phyloP scores from a whole-genome alignment of 2,329 filamentous ascomycete genomes.

The Monilinia vaccinii-corymbosi region DNA sequence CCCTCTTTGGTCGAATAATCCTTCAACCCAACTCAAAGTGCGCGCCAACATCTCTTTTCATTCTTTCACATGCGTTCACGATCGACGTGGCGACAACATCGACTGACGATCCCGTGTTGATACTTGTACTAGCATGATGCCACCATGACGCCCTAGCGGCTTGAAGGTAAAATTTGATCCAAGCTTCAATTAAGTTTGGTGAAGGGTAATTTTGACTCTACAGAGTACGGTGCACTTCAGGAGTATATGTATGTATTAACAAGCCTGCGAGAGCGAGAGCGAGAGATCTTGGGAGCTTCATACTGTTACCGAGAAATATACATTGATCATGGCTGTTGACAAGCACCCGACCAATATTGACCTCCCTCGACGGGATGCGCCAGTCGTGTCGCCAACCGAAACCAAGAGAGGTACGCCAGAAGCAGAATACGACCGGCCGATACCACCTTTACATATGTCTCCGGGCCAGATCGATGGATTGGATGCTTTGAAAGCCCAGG shows the following conservation, averaged over 20 bases:
- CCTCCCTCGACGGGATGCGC: neutral
- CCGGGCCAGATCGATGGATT: constrained; percentile 26
- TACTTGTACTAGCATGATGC: neutral
- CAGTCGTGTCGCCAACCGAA: neutral
- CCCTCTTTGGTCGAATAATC: too few species aligned
- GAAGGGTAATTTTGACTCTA: neutral
- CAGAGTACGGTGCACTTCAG: too few species aligned
- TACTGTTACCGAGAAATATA: neutral
- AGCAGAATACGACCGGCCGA: constrained; percentile 11
- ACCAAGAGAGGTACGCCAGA: neutral
- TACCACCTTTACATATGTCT: constrained; percentile 22
- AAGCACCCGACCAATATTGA: constrained; percentile 6
- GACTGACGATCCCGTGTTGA: neutral
- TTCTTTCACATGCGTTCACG: neutral
- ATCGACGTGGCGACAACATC: constrained; percentile 4
- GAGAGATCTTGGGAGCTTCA: neutral
- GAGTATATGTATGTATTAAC: neutral
- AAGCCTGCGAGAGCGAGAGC: too few species aligned
- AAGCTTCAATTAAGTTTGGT: neutral
- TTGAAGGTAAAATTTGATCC: neutral
- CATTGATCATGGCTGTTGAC: neutral
- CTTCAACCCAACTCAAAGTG: neutral
- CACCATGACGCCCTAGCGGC: neutral
- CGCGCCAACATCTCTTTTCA: neutral
- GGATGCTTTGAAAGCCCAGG: constrained; percentile 17